Base-by-base conservation (phyloP, 768 basidiomycete species). In the Amanita rubescens region DNA sequence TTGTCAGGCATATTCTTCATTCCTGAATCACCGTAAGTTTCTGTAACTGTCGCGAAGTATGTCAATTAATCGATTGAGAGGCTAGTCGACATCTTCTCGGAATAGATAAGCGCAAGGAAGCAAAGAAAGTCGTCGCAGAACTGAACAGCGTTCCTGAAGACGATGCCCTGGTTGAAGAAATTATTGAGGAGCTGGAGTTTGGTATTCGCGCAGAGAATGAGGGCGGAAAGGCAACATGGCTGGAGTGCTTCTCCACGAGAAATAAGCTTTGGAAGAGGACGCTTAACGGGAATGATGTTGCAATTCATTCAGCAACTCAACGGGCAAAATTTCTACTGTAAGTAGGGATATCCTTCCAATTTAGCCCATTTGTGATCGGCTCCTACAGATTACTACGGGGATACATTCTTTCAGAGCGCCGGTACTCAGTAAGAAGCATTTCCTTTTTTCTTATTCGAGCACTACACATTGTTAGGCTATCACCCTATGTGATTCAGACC, bases 251-350 rank as follows among this genome's bases (percentile, higher is more conserved):
- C 74, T 83, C 84, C 1, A 72, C 75, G 3, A 67, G 80, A 41
- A 85, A 87, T 58, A 69, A 74, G 60, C 66, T 90, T 39, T 87
- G 85, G 80, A 84, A 82, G 66, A 76, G 88, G 51, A 90, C 87
- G 12, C 63, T 72, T 32, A 89, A 88, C 55, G 86, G 87, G n/a
- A n/a, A 86, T 87, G 82, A 86, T 87, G 82, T 66, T 87, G 41
- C 86, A 87, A 58, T 88, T 89, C 62, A 80, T 90, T 49, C 87
- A 90, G 58, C 87, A 90, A 59, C 67, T 90, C 27, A 86, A 89
- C 54, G 87, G 86, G 12, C 87, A 90, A 65, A 89, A 87, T 63
- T 88, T 87, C 67, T 87, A 85, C 65, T 86, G 85, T 85, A 57
- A 57, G 79, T 65, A 6, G 2, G 5, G 5, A 33, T 20, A 38